Evolutionary conservation across 306 rosid species (phyloP).

Genomic region (Prunus kanzakura): DNA sequence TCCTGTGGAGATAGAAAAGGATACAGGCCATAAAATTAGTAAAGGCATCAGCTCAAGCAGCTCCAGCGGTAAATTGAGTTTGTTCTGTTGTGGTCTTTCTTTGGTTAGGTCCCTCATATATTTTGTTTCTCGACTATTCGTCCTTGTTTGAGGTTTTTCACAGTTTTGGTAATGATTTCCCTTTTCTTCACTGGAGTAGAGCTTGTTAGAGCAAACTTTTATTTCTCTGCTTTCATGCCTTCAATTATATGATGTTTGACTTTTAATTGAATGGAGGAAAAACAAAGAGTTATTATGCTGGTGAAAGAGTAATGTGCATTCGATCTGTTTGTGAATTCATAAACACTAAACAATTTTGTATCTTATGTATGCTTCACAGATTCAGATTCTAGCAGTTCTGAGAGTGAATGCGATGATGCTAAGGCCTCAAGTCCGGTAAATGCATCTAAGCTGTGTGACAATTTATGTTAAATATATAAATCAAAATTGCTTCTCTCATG

Average conservation of each 20-base stretch:
- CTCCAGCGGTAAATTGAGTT: constrained; percentile 45
- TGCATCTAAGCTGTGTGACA: constrained; percentile 36
- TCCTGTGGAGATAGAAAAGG: constrained; percentile 55
- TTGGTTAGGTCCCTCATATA: constrained; percentile 3
- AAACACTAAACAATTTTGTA: background rate
- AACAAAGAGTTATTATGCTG: background rate
- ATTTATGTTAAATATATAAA: constrained; percentile 10
- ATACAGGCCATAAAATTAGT: constrained; percentile 27
- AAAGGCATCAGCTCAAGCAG: constrained; percentile 40
- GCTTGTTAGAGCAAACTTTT: background rate
- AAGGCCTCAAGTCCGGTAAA: constrained; percentile 43
- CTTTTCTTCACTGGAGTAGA: background rate
- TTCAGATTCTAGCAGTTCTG: constrained; percentile 57
- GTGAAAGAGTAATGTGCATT: background rate
- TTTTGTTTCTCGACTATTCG: background rate
- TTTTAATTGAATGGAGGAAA: background rate
- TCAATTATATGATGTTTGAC: background rate
- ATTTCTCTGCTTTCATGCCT: background rate
- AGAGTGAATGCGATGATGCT: constrained; percentile 48
- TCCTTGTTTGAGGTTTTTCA: background rate
- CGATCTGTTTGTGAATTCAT: background rate
- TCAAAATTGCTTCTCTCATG: background rate
- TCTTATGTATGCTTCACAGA: constrained; percentile 35
- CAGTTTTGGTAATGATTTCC: background rate
- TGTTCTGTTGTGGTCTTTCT: background rate